Base-by-base conservation (phyloP, 2,329 filamentous ascomycete genomes). In the Emergomyces pasteurianus region DNA sequence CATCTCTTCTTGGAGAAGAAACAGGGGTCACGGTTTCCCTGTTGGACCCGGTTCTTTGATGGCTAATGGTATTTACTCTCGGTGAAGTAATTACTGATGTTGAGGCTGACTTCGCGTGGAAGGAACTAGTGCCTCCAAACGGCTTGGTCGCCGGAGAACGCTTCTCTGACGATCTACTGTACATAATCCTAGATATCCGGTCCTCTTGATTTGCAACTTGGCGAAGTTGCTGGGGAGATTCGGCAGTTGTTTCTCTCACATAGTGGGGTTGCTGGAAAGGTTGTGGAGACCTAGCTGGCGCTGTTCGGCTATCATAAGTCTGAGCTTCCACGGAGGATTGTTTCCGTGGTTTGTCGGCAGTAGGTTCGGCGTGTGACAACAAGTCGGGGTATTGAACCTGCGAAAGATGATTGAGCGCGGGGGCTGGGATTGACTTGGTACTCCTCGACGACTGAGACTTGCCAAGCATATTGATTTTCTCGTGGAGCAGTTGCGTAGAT, bases 401-500 rank as follows among this genome's bases (percentile, higher is more conserved):
- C 49, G 69, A 67, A 65, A 50, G n/a, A 42, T 69, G 63, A n/a
- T 67, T 36, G 16, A 69, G 65, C 21, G 68, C 63, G 36, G 66
- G 67, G 3, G 75, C 67, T 26, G 75, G 71, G 49, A 78, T 78
- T 9, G 77, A 79, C 63, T 79, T 78, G 7, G 74, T 77, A 7
- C 74, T 71, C 53, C 78, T 71, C 43, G 74, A 70, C 66, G 78
- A 70, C 59, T 78, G 77, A 63, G 81, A 75, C 73, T 86, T 79
- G 42, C 82, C 82, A 46, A 88, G 79, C 80, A 86, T 83, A 64
- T 86, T 95, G 67, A 99, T 97, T 67, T 92, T 90, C 68, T 97
- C 92, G 65, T 96, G 91, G 18, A 99, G 79, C 50, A 89, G 82
- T 72, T 97, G 92, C 0, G 94, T 96, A n/a, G 94, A 95, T 0